Evolutionary conservation across 306 rosid genomes (phyloP).

Genomic region (Fragaria nilgerrensis): DNA sequence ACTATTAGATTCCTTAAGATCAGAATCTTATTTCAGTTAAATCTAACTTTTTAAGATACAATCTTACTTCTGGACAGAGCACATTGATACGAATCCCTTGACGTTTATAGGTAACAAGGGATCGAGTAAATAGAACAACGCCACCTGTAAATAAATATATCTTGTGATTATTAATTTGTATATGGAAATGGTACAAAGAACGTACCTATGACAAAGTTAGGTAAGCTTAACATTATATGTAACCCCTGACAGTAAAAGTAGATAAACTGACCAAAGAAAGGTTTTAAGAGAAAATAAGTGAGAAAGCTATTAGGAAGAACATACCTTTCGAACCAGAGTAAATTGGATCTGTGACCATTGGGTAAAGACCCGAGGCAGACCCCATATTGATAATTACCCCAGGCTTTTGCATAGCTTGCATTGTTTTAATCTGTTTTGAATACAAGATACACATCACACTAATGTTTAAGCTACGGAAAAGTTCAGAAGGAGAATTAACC

Average conservation of each 20-base stretch:
- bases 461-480: conserved; percentile 5
- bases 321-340: conserved; percentile 91
- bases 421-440: conserved; percentile 59
- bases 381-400: conserved; percentile 91
- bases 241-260: conserved; percentile 1
- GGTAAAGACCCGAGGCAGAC: conserved; percentile 92
- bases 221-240: neutral
- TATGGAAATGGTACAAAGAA: neutral
- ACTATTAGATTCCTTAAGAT: conserved; percentile 9
- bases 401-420: conserved; percentile 65
- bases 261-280: conserved; percentile 10
- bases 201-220: conserved; percentile 1
- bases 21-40: neutral
- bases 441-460: conserved; percentile 14
- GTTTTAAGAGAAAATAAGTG: neutral
- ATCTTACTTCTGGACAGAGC: conserved; percentile 91
- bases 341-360: conserved; percentile 53
- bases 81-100: conserved; percentile 88
- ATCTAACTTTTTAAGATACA: neutral
- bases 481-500: conserved; percentile 1
- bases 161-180: neutral
- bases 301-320: conserved; percentile 19
- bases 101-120: conserved; percentile 61
- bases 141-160: conserved; percentile 54
- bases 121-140: conserved; percentile 80